Evolutionary conservation across 306 rosid species (phyloP).

Genomic region (Lotus japonicus): DNA sequence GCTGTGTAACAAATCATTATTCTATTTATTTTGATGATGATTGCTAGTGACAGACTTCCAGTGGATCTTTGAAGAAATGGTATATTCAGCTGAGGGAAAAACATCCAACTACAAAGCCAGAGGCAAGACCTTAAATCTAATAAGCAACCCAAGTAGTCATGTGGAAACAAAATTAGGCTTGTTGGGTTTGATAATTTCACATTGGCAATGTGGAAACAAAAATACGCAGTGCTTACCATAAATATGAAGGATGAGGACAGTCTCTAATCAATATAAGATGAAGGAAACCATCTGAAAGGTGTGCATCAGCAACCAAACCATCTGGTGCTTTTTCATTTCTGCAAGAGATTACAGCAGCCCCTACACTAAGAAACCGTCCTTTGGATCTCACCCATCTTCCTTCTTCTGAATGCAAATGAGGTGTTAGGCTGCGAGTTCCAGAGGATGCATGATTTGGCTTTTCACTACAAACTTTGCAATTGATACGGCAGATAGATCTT

Average conservation of each 20-base stretch:
- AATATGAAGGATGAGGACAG: constrained; percentile 74
- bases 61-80: not conserved
- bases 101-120: not conserved
- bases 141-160: not conserved
- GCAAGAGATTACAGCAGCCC: constrained; percentile 86
- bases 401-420: constrained; percentile 40
- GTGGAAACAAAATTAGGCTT: not conserved
- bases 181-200: not conserved
- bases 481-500: constrained; percentile 55
- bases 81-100: not conserved
- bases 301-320: constrained; percentile 95
- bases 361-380: constrained; percentile 79
- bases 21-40: no score
- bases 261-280: constrained; percentile 80
- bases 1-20: no score
- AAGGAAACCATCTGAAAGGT: constrained; percentile 90
- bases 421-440: constrained; percentile 26
- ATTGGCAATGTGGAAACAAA: not conserved
- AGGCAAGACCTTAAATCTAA: not conserved
- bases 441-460: constrained; percentile 22
- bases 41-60: not conserved
- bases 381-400: constrained; percentile 64
- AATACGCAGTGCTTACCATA: constrained; percentile 41
- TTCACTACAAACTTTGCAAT: constrained; percentile 63
- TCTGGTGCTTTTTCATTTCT: constrained; percentile 93